Conservation (phyloP, 192 early-diverging fungal genomes). For the Chytriomyces confervae region DNA sequence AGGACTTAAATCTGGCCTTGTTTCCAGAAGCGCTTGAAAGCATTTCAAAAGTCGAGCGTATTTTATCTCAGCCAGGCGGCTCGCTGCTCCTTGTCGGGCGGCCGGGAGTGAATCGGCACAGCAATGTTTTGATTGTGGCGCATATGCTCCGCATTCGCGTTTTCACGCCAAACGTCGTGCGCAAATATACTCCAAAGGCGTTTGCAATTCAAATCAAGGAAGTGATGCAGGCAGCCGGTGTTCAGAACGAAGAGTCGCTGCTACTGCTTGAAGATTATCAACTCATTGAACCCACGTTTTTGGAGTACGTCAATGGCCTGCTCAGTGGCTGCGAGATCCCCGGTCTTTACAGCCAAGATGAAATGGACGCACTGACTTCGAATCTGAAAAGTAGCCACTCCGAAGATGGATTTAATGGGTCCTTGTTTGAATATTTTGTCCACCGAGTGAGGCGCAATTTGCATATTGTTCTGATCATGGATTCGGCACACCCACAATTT, state of each 20-base stretch:
- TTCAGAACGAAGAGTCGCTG: conserved; percentile 47
- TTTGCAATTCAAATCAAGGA: conserved; percentile 59
- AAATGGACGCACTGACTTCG: conserved; percentile 53
- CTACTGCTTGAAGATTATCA: conserved; percentile 65
- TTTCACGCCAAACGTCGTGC: conserved; percentile 46
- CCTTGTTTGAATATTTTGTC: conserved; percentile 62
- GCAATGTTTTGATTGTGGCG: conserved; percentile 45
- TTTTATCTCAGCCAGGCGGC: conserved; percentile 56
- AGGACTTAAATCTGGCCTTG: conserved; percentile 50
- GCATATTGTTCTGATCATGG: conserved; percentile 60
- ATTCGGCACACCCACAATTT: conserved; percentile 48
- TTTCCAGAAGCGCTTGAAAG: conserved; percentile 56
- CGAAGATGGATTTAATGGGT: conserved; percentile 58
- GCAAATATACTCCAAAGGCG: conserved; percentile 49
- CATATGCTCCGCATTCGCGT: conserved; percentile 53
- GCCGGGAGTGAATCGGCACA: conserved; percentile 55
- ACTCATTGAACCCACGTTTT: conserved; percentile 46
- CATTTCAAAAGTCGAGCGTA: conserved; percentile 53
- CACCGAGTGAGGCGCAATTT: conserved; percentile 52
- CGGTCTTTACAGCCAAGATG: conserved; percentile 61
- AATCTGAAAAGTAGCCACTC: conserved; percentile 56
- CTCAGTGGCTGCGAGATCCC: conserved; percentile 61
- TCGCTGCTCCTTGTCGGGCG: conserved; percentile 59
- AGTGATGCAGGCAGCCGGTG: conserved; percentile 52
- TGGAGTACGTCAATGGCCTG: conserved; percentile 62